Conservation (phyloP, 164 flowering plant genomes). For the Akebia trifoliata region DNA sequence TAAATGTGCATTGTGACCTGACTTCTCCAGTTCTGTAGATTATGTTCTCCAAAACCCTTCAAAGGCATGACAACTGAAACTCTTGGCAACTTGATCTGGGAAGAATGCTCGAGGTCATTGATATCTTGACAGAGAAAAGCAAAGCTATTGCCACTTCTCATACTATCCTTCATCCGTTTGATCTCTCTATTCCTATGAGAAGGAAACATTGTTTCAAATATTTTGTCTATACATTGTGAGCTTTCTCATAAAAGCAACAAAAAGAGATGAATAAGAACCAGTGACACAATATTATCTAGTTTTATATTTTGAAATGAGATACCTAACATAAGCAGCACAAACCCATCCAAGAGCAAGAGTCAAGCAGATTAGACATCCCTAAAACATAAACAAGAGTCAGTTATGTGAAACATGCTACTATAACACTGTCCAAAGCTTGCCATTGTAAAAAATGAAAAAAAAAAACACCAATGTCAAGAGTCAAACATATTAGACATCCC, state of each 20-base stretch:
- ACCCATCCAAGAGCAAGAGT: slow-evolving; percentile 89
- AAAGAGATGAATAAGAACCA: neutral
- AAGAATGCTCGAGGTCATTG: slow-evolving; percentile 80
- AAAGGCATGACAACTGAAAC: slow-evolving; percentile 95
- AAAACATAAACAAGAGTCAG: slow-evolving; percentile 14
- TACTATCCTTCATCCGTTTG: slow-evolving; percentile 43
- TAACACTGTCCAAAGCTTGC: neutral
- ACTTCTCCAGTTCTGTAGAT: slow-evolving; percentile 93
- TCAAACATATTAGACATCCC: neutral
- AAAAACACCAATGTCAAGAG: neutral
- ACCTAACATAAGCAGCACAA: slow-evolving; percentile 88
- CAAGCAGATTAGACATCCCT: slow-evolving; percentile 91
- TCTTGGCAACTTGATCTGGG: slow-evolving; percentile 71
- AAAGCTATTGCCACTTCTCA: slow-evolving; percentile 64
- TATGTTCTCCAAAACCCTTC: slow-evolving; percentile 98
- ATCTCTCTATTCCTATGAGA: slow-evolving; percentile 68
- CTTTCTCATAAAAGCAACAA: slow-evolving; percentile 6
- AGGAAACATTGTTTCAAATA: slow-evolving; percentile 1
- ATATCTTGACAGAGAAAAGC: slow-evolving; percentile 76
- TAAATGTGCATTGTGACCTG: slow-evolving; percentile 52
- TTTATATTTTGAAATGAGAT: slow-evolving; percentile 10
- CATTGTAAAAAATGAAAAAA: too few species aligned
- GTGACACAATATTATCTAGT: neutral
- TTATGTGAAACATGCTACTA: neutral
- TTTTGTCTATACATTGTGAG: neutral